Percentiles rank a stretch among this genome's conserved stretches.
Conservation (phyloP, 2,329 filamentous ascomycete species). For the Apiospora hydei region DNA sequence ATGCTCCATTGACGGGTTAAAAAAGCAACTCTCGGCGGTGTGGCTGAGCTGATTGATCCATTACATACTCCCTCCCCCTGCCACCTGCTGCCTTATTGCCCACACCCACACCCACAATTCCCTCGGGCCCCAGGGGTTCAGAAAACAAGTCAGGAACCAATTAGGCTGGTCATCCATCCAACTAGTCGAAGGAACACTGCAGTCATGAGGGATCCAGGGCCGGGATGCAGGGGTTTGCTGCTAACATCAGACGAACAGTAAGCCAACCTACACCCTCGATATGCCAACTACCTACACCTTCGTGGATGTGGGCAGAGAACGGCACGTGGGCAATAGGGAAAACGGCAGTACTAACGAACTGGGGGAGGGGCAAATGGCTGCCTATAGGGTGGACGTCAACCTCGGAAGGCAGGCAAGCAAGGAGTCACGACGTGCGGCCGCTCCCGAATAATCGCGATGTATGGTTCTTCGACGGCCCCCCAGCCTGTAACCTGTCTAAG, state of each 20-base stretch:
- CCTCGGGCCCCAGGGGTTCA: neutral
- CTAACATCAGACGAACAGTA: slow-evolving; percentile 20
- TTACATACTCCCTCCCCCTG: neutral
- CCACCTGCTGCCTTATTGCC: neutral
- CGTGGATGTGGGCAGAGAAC: neutral
- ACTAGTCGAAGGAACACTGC: neutral
- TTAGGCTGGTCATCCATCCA: neutral
- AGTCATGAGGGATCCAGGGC: neutral
- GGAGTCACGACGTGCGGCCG: slow-evolving; percentile 1
- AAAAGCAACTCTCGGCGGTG: slow-evolving; percentile 9
- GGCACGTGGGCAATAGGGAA: neutral
- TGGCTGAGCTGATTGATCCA: slow-evolving; percentile 2
- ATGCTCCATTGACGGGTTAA: neutral
- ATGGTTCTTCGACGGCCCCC: neutral
- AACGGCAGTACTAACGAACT: neutral
- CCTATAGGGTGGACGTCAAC: neutral
- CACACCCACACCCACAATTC: slow-evolving; percentile 7
- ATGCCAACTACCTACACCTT: too few relatives aligned
- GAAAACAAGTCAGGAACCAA: neutral
- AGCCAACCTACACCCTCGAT: neutral
- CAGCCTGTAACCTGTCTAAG: neutral
- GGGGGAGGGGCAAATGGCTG: neutral
- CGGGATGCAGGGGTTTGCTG: neutral
- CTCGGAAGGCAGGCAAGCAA: neutral
- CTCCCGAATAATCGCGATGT: neutral